phyloP scores from a whole-genome alignment of 768 basidiomycete genomes.

The Lentinula sp. region DNA sequence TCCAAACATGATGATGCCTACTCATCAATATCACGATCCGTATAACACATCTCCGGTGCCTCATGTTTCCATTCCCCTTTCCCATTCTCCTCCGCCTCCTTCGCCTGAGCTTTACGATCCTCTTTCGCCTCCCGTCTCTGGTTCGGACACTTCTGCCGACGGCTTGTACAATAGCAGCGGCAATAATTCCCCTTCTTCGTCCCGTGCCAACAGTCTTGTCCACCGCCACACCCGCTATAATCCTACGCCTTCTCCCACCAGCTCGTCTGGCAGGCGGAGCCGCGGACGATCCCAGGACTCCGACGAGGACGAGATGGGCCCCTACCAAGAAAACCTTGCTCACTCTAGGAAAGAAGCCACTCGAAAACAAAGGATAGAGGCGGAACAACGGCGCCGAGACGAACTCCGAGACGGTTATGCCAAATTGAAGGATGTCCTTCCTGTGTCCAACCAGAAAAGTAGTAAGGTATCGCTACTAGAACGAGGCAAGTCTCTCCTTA shows the following conservation, averaged over 20 bases:
- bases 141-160: constrained; percentile 85
- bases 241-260: constrained; percentile 76
- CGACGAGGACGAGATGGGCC: constrained; percentile 72
- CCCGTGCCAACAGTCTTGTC: constrained; percentile 69
- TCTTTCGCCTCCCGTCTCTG: constrained; percentile 80
- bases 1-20: constrained; percentile 56
- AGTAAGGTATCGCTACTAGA: constrained; percentile 88
- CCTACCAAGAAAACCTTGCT: constrained; percentile 66
- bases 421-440: constrained; percentile 81
- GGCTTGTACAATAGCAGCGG: constrained; percentile 75
- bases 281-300: constrained; percentile 72
- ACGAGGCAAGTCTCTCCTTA: constrained; percentile 51
- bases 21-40: constrained; percentile 53
- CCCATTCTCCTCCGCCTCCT: constrained; percentile 65
- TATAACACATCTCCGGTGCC: constrained; percentile 58
- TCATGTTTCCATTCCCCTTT: constrained; percentile 62
- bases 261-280: constrained; percentile 64
- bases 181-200: constrained; percentile 74
- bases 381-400: constrained; percentile 84
- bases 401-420: constrained; percentile 89
- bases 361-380: constrained; percentile 78
- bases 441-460: constrained; percentile 84
- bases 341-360: constrained; percentile 81
- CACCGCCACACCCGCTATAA: constrained; percentile 72
- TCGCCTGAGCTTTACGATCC: constrained; percentile 81